These are phyloP conservation scores for Coemansia sp. DNA, from an alignment of 192 early-diverging fungal species.

Conservation along the genomic window DNA sequence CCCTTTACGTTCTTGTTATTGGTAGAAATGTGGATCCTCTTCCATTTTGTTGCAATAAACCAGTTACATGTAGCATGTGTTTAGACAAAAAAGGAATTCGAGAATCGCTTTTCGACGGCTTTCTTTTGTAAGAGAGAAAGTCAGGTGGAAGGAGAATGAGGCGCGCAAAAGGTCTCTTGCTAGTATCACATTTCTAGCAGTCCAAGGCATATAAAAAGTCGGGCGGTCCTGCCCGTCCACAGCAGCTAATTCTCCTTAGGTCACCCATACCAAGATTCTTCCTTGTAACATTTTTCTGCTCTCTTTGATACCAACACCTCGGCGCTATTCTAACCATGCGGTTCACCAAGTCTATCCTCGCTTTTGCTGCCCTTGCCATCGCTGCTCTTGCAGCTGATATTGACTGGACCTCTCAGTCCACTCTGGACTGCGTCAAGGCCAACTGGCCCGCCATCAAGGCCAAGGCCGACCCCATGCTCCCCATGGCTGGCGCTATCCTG, in stretches of 20 bases:
- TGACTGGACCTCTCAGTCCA: conserved; percentile 43
- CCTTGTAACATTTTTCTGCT: neutral
- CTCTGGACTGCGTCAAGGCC: conserved; percentile 43
- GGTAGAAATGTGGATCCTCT: neutral
- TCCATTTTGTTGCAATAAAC: neutral
- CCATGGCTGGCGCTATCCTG: conserved; percentile 23
- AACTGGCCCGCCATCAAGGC: conserved; percentile 50
- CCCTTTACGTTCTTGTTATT: neutral
- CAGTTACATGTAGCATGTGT: neutral
- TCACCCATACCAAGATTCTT: neutral
- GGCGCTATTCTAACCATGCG: conserved; percentile 27
- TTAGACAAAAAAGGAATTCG: neutral
- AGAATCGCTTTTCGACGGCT: neutral
- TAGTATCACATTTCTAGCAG: neutral
- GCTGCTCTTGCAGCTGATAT: conserved; percentile 40
- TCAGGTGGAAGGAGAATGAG: neutral
- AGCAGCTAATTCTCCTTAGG: neutral
- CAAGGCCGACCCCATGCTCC: conserved; percentile 33
- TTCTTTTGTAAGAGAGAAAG: neutral
- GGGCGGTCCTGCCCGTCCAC: neutral
- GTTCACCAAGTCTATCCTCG: conserved; percentile 56
- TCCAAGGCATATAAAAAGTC: conserved; percentile 1
- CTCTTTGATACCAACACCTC: neutral
- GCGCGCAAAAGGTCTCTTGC: neutral
- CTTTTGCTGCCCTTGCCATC: conserved; percentile 45